These are phyloP conservation scores for Taiozyma sp. DNA, from an alignment of 1,139 yeast species.

Conservation along the genomic window DNA sequence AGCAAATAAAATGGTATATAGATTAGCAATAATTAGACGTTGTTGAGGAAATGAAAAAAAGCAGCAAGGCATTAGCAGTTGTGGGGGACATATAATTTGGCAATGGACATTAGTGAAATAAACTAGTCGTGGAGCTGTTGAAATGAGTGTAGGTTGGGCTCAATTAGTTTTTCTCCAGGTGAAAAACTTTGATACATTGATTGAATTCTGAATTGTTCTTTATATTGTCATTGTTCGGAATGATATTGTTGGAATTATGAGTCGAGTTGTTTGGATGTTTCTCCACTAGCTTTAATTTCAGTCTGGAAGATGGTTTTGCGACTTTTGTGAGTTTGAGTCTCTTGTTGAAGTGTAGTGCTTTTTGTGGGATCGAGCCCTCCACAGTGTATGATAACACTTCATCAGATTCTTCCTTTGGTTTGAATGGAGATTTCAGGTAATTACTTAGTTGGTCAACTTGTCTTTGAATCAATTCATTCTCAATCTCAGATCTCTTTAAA, in stretches of 20 bases:
- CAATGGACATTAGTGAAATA: neutral
- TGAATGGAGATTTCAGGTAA: constrained; percentile 18
- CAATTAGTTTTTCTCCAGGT: constrained; percentile 11
- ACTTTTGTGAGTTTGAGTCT: neutral
- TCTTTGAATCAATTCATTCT: constrained; percentile 17
- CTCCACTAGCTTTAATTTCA: constrained; percentile 5
- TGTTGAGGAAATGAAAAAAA: neutral
- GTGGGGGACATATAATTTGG: neutral
- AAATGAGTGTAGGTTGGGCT: neutral
- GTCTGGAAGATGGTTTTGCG: neutral
- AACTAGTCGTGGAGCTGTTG: neutral
- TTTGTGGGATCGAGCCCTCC: neutral
- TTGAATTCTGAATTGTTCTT: constrained; percentile 10
- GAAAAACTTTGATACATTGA: constrained; percentile 19
- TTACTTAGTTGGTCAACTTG: constrained; percentile 17
- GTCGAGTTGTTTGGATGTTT: constrained; percentile 1
- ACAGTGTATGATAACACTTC: neutral
- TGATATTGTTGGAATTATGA: neutral
- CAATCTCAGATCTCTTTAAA: constrained; percentile 18
- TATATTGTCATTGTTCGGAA: neutral
- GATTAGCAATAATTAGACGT: neutral
- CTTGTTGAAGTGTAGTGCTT: neutral
- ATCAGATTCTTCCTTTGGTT: constrained; percentile 3
- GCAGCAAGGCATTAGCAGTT: neutral
- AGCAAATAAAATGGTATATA: neutral